phyloP scores from a whole-genome alignment of 345 rosid species.

The Eucalyptus microcorys region DNA sequence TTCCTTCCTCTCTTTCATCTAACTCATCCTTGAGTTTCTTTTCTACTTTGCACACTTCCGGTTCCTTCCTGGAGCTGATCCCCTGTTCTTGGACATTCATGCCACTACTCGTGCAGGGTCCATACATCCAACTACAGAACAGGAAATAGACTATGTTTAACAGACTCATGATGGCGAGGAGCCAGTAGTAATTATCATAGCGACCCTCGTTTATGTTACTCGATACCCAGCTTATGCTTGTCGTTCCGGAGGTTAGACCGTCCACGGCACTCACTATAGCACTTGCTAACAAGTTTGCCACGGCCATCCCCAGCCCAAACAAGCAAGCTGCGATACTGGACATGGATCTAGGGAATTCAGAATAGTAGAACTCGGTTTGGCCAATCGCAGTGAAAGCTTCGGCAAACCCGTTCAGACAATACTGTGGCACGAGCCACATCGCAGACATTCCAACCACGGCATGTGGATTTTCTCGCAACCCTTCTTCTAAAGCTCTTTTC shows the following conservation, averaged over 20 bases:
- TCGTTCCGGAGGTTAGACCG: conserved; percentile 19
- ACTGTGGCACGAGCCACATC: conserved; percentile 68
- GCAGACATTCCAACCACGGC: conserved; percentile 53
- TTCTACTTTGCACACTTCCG: neutral
- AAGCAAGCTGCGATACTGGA: conserved; percentile 59
- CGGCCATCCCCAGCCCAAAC: conserved; percentile 52
- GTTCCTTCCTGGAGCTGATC: conserved; percentile 9
- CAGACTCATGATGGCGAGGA: conserved; percentile 43
- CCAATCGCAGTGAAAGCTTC: conserved; percentile 67
- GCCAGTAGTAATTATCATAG: conserved; percentile 68
- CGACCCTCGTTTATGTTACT: conserved; percentile 59
- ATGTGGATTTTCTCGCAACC: conserved; percentile 19
- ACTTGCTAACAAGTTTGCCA: conserved; percentile 53
- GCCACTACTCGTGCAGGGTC: conserved; percentile 34
- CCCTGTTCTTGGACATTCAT: conserved; percentile 12
- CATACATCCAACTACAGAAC: conserved; percentile 69
- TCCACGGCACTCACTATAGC: conserved; percentile 28
- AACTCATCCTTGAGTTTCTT: neutral
- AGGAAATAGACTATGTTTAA: conserved; percentile 50
- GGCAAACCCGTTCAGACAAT: conserved; percentile 48
- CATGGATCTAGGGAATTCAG: conserved; percentile 75
- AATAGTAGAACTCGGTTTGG: conserved; percentile 67
- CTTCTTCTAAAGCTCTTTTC: conserved; percentile 42
- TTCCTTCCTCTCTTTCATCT: neutral
- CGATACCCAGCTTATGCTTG: conserved; percentile 60